Base-by-base conservation (phyloP, 2,329 filamentous ascomycete species). In the Stachybotrys elegans region DNA sequence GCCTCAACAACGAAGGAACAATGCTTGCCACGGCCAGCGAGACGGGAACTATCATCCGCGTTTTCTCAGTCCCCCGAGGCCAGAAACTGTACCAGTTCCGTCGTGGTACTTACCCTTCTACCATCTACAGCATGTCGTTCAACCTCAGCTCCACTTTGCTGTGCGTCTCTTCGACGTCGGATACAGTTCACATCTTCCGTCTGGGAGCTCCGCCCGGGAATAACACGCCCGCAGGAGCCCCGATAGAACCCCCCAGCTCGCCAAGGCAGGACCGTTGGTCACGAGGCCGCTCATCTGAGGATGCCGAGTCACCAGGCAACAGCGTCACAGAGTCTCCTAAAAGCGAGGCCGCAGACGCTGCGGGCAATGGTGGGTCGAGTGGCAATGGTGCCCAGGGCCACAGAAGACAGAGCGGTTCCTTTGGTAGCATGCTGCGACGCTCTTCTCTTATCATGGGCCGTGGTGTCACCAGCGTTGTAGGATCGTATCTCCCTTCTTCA, bases 101-200 rank as follows among this genome's bases (percentile, higher is more conserved):
- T 47, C 83, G 93, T 51, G 93, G 93, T 35, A 96, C 92, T 3
- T 96, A 96, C 66, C 93, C 93, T 1, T 91, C 91, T 2, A 86
- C 88, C 32, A 98, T 98, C 55, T 96, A 91, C 69, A 95, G 90
- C 78, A 96, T 98, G 90, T 95, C 91, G 2, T 98, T 98, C 70
- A 98, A 98, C 65, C 83, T 90, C 40, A 90, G 87, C 47, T 95
- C 91, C 3, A 95, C 91, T 2, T 74, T 98, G 11, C 79, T 98
- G 27, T 96, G 91, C 58, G 91, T 98, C 32, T 97, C 93, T 5
- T 97, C 92, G 4, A 91, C 90, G 2, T 95, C 91, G 1, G 93
- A 98, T 58, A 98, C 93, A 0, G 85, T 98, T 9, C 93, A 98
- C 62, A 90, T 98, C 42, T 98, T 98, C 71, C 88, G 91, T 43